Conservation (phyloP, 352 stramenopile genomes). For the Phytophthora syringae region DNA sequence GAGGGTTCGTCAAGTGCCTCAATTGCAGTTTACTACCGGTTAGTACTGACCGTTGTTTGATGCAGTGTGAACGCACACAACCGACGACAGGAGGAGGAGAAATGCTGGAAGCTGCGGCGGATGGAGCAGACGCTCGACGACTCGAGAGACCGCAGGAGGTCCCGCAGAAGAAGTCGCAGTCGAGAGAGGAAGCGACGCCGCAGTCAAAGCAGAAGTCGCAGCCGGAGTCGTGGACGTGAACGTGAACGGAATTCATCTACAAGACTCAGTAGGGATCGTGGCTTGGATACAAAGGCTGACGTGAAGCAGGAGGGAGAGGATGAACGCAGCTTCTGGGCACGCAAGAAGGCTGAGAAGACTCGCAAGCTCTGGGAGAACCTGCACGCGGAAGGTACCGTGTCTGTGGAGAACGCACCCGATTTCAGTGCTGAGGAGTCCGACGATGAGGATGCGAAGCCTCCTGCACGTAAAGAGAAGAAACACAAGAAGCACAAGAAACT, state of each 20-base stretch:
- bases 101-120: constrained; percentile 57
- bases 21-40: too few relatives aligned
- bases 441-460: constrained; percentile 47
- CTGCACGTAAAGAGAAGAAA: constrained; percentile 24
- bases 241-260: too few relatives aligned
- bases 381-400: constrained; percentile 43
- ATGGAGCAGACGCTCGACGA: constrained; percentile 48
- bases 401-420: constrained; percentile 55
- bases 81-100: constrained; percentile 67
- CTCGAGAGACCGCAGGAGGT: too few relatives aligned
- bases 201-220: constrained; percentile 9
- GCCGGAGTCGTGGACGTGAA: too few relatives aligned
- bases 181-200: not conserved
- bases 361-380: constrained; percentile 60
- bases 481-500: constrained; percentile 41
- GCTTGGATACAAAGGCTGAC: not conserved
- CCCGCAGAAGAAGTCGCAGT: constrained; percentile 28
- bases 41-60: not conserved
- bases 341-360: constrained; percentile 65
- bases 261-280: too few relatives aligned
- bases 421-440: constrained; percentile 55
- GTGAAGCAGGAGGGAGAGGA: constrained; percentile 16
- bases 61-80: constrained; percentile 68
- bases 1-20: too few relatives aligned
- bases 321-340: constrained; percentile 62